phyloP scores from a whole-genome alignment of 768 basidiomycete genomes.

The Guyanaporus albipodus region DNA sequence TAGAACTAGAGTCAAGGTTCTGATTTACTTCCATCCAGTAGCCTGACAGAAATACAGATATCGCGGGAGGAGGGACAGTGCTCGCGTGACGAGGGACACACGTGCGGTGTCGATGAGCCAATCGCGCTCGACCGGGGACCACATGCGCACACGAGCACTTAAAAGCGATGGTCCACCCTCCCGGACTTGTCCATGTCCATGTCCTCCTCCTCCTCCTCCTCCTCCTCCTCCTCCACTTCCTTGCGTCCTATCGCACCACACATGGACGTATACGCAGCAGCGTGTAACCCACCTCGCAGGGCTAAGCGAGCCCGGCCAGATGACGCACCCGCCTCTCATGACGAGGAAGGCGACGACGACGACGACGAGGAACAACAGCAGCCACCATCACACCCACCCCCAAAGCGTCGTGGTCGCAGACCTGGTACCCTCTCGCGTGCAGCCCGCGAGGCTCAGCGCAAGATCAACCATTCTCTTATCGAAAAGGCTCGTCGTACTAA shows the following conservation, averaged over 20 bases:
- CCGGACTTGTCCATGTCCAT: conserved; percentile 1
- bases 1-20: no score
- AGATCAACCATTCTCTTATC: conserved; percentile 92
- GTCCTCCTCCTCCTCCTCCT: no score
- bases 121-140: no score
- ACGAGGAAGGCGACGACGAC: conserved; percentile 28
- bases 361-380: conserved; percentile 21
- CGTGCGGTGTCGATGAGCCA: background rate
- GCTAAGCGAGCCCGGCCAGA: conserved; percentile 39
- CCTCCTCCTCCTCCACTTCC: no score
- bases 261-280: conserved; percentile 33
- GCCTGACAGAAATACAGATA: no score
- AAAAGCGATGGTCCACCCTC: background rate
- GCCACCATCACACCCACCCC: conserved; percentile 24
- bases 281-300: conserved; percentile 44
- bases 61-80: no score
- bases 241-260: conserved; percentile 26
- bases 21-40: no score
- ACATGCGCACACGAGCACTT: conserved; percentile 25
- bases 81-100: no score
- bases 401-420: conserved; percentile 68
- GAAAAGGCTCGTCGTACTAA: conserved; percentile 92
- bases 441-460: conserved; percentile 81
- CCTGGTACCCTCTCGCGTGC: conserved; percentile 69
- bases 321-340: conserved; percentile 7